Evolutionary conservation across 2,329 filamentous ascomycete genomes (phyloP), one percentile per base, ranked within the genome.

Genomic region (Phaeosphaeria sp.): DNA sequence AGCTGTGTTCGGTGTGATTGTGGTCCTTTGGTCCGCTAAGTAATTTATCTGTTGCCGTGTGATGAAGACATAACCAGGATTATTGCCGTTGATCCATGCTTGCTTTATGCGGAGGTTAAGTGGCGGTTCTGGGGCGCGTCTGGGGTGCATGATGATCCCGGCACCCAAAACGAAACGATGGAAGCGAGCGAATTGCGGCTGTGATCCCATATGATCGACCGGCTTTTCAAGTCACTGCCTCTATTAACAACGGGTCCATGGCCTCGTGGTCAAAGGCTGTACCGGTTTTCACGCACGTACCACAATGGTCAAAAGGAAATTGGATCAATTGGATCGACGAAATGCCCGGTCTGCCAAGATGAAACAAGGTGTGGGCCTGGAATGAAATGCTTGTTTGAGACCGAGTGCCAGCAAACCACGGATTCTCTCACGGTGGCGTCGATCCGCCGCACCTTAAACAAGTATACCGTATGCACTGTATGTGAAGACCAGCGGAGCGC

Each of bases 1-100:
- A 55, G 56, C 42, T 56, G 57, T 49, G 25, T 51, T 60, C 53
- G 52, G 27, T 51, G 53, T 54, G 56, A 33, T 49, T 24, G 53
- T 67, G 49, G 65, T 67, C 73, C 73, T 71, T 75, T 76, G 67
- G 70, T 70, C 73, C 73, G 73, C 63, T 59, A 59, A 51, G 60
- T 59, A 74, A 74, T 73, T 53, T 74, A 74, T 59, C 51, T 60
- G 53, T 55, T 56, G 64, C 55, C 65, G 57, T 67, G 66, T 63
- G 61, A 68, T 66, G 66, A 49, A 42, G 61, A 4, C 57, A 61
- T 53, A 53, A 49, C 59, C 68, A 72, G 59, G 72, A 43, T 68
- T 59, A 61, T 65, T 60, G 62, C 65, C 61, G 54, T 56, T 24
- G 36, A 55, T 56, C 57, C 61, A 62, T 66, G 64, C 49, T 42